These are phyloP conservation scores for Paraurostyla sp. DNA, from an alignment of 73 alveolate genomes.

Conservation along the genomic window DNA sequence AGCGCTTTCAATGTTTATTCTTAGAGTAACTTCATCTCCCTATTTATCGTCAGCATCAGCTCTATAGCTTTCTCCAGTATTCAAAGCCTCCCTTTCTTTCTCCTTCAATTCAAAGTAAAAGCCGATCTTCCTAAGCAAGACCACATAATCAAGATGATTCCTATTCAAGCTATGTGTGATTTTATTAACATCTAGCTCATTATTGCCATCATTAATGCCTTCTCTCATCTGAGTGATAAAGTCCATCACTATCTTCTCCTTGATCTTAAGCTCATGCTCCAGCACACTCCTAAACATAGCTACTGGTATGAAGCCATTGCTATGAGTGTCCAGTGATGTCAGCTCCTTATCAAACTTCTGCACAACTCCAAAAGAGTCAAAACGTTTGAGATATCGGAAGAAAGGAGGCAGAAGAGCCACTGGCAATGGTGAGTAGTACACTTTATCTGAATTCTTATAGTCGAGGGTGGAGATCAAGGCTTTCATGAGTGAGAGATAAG, in stretches of 20 bases:
- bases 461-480: background rate
- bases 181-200: constrained; percentile 38
- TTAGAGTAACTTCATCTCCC: constrained; percentile 42
- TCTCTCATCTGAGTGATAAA: constrained; percentile 43
- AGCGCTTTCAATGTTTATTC: constrained; percentile 59
- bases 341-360: constrained; percentile 60
- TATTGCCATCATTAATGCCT: no score
- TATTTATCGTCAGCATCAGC: background rate
- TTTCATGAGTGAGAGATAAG: constrained; percentile 25
- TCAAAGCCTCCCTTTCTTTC: background rate
- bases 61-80: background rate
- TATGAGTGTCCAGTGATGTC: constrained; percentile 12
- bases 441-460: constrained; percentile 63
- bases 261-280: constrained; percentile 72
- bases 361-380: constrained; percentile 57
- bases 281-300: constrained; percentile 55
- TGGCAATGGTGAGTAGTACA: constrained; percentile 67
- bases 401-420: constrained; percentile 64
- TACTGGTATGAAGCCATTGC: constrained; percentile 52
- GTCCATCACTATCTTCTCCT: constrained; percentile 72
- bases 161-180: constrained; percentile 17
- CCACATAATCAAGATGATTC: constrained; percentile 55
- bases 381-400: constrained; percentile 46
- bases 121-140: constrained; percentile 37
- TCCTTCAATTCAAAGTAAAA: constrained; percentile 25